phyloP scores from a whole-genome alignment of 257 asterid genomes.

The Paulownia fortunei region DNA sequence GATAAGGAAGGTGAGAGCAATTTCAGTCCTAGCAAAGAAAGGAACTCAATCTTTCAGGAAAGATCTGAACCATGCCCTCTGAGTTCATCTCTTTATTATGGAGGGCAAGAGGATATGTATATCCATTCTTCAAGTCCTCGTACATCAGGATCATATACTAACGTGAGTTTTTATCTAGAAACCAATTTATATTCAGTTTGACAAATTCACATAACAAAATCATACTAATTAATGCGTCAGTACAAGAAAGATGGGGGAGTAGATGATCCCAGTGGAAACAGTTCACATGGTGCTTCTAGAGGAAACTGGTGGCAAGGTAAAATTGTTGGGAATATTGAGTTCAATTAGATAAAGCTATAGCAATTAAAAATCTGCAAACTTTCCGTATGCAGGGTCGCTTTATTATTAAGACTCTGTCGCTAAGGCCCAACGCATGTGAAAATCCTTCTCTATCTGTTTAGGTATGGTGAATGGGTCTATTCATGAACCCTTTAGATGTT shows the following conservation, averaged over 20 bases:
- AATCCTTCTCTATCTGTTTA: constrained; percentile 31
- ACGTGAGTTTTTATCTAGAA: constrained; percentile 33
- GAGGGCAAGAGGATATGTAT: constrained; percentile 60
- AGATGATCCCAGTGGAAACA: constrained; percentile 40
- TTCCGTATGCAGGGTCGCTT: constrained; percentile 52
- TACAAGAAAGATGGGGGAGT: constrained; percentile 45
- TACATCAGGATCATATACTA: constrained; percentile 28
- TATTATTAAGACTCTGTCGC: constrained; percentile 42
- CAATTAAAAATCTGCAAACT: background rate
- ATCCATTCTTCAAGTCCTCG: constrained; percentile 40
- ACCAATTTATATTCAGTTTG: background rate
- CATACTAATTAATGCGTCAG: constrained; percentile 32
- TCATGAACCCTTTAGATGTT: background rate
- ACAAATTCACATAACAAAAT: constrained; percentile 20
- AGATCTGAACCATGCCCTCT: constrained; percentile 50
- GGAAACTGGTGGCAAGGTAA: constrained; percentile 72
- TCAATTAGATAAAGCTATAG: background rate
- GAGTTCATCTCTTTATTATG: constrained; percentile 60
- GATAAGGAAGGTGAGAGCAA: constrained; percentile 34
- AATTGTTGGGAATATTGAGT: constrained; percentile 5
- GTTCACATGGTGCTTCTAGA: constrained; percentile 44
- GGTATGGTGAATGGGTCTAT: constrained; percentile 36
- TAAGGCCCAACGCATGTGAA: constrained; percentile 28
- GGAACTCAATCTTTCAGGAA: constrained; percentile 41
- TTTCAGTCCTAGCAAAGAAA: constrained; percentile 30